Conservation (phyloP, 176 grass and related monocot species). For the Musa acuminata region DNA sequence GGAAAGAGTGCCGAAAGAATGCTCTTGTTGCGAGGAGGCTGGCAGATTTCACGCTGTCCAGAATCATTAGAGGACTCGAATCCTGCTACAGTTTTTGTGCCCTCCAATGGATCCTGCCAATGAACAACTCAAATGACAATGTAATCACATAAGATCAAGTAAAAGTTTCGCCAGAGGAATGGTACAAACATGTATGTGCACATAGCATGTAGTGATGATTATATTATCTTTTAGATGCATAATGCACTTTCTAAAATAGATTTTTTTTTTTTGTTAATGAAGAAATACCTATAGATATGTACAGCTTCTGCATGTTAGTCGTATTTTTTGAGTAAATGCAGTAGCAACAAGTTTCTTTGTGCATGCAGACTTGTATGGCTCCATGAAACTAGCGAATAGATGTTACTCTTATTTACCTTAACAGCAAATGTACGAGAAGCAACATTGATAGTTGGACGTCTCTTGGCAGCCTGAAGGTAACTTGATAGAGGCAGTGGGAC, state of each 20-base stretch:
- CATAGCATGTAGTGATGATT: too few species aligned
- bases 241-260: too few species aligned
- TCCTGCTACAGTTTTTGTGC: conserved; percentile 35
- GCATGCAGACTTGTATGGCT: too few species aligned
- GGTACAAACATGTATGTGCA: background rate
- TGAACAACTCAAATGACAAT: background rate
- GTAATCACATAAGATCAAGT: background rate
- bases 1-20: conserved; percentile 78
- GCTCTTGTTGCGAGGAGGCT: conserved; percentile 63
- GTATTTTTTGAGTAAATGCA: too few species aligned
- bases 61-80: conserved; percentile 66
- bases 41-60: conserved; percentile 54
- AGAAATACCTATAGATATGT: too few species aligned
- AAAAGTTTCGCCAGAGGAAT: background rate
- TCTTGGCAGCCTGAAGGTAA: conserved; percentile 30
- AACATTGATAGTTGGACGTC: conserved; percentile 20
- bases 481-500: conserved; percentile 30
- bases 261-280: too few species aligned
- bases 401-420: conserved; percentile 33
- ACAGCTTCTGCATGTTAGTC: too few species aligned
- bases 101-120: conserved; percentile 46
- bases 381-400: too few species aligned
- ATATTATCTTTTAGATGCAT: too few species aligned
- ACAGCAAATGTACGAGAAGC: conserved; percentile 23
- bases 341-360: too few species aligned